These are phyloP conservation scores for Metschnikowia similis DNA, from an alignment of 805 yeast species.

Conservation along the genomic window DNA sequence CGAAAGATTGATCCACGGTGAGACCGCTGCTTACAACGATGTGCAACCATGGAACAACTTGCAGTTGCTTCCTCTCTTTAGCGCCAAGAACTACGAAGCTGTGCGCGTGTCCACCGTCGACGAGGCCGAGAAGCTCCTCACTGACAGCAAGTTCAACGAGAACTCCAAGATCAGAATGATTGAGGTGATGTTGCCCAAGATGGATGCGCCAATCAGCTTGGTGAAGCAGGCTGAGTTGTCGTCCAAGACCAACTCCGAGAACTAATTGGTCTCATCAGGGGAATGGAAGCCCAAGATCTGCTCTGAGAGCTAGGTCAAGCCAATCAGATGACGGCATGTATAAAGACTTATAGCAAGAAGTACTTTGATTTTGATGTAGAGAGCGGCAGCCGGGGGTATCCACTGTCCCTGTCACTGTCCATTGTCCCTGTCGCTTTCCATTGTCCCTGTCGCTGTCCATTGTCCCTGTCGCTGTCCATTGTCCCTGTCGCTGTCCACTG, in stretches of 20 bases:
- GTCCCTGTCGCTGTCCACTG: no score
- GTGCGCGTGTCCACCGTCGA: constrained; percentile 22
- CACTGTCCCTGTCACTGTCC: no score
- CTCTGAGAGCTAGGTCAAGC: constrained; percentile 8
- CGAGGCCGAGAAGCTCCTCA: constrained; percentile 25
- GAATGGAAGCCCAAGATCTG: constrained; percentile 1
- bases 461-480: no score
- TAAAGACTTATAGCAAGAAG: neutral
- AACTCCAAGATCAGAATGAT: constrained; percentile 32
- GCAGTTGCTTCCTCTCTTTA: constrained; percentile 29
- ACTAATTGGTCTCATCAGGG: constrained; percentile 9
- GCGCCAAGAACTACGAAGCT: constrained; percentile 28
- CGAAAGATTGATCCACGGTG: constrained; percentile 39
- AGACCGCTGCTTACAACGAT: constrained; percentile 32
- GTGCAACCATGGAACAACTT: constrained; percentile 38
- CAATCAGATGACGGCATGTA: neutral
- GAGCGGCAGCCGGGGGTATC: no score
- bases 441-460: no score
- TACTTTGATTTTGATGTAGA: neutral
- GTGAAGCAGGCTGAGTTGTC: constrained; percentile 34
- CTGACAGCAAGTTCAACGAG: constrained; percentile 24
- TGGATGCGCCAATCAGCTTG: constrained; percentile 37
- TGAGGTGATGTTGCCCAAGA: constrained; percentile 32
- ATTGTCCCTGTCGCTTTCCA: no score
- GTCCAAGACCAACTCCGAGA: constrained; percentile 23